Evolutionary conservation across 129 eudicot genomes (phyloP), one percentile per base, ranked within the genome.

Genomic region (Apium graveolens): DNA sequence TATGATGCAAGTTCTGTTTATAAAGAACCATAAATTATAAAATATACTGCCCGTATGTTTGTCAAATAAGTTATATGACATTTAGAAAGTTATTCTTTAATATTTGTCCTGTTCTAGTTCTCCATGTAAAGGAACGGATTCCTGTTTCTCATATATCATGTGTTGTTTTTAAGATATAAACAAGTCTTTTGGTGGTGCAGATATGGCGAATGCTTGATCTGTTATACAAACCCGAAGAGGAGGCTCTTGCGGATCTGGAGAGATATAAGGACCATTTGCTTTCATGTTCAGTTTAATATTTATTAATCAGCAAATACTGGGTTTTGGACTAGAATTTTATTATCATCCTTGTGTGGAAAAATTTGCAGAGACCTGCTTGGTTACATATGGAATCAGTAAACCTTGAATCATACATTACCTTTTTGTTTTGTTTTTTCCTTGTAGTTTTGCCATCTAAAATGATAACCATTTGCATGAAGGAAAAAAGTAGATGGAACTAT

Each of bases 151-250:
- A 5, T 10, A 41, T 39, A 42, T 57, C 31, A 44, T 73, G 34
- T 12, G 0, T 16, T 74, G 14, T 42, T 0, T 75, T 26, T 17
- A 38, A 74, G 16, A 27, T 62, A 20, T 29, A 70, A 69, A 42
- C 68, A n/a, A 49, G 34, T 74, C 34, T 11, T 38, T 17, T 83
- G 43, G 53, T 38, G 46, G 43, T 84, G 80, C 84, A 95, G 99
- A 90, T 95, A 70, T 95, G 99, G 99, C 86, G 99, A 78, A 95
- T 95, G 97, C 89, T 87, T 5, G 99, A 95, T 84, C 83, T 92
- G 80, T 82, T 95, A 49, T 91, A 95, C 83, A 88, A 91, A 57
- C 90, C 96, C 11, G 91, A 88, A 43, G 97, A 92, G 37, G 99
- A 92, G 84, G 97, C 92, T 57, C 75, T 95, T 16, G 77, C 83